Evolutionary conservation across 768 basidiomycete species (phyloP).

Genomic region (Chlorophyllum brunneum): DNA sequence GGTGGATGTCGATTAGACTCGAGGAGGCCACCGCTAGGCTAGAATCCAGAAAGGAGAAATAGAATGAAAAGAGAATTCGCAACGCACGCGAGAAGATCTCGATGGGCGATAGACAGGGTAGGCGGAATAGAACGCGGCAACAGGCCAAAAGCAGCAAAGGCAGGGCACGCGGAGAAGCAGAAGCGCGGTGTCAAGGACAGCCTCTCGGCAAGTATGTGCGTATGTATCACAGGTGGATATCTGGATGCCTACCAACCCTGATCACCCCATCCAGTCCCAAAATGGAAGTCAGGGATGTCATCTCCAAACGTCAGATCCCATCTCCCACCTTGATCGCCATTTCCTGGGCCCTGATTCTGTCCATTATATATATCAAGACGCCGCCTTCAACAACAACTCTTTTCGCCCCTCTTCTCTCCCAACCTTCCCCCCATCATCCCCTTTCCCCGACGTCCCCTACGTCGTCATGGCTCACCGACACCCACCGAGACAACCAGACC

Average conservation of each 20-base stretch:
- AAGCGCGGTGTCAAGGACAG: constrained; percentile 15
- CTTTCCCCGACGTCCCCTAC: constrained; percentile 22
- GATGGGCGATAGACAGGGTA: constrained; percentile 32
- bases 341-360: constrained; percentile 40
- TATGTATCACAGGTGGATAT: constrained; percentile 10
- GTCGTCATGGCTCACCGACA: constrained; percentile 19
- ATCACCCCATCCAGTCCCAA: constrained; percentile 12
- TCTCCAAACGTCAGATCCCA: constrained; percentile 40
- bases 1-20: constrained; percentile 19
- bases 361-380: constrained; percentile 56
- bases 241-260: constrained; percentile 12
- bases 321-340: constrained; percentile 58
- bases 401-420: constrained; percentile 44
- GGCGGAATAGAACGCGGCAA: constrained; percentile 42
- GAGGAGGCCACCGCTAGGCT: constrained; percentile 7
- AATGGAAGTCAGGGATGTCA: constrained; percentile 40
- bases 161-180: constrained; percentile 58
- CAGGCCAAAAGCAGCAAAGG: constrained; percentile 45
- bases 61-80: constrained; percentile 13
- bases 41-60: constrained; percentile 26
- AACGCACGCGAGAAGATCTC: constrained; percentile 35
- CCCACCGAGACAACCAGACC: constrained; percentile 28
- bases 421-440: constrained; percentile 30
- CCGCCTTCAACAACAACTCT: constrained; percentile 39
- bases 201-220: constrained; percentile 14